phyloP scores from a whole-genome alignment of 1,284 basidiomycete genomes.

The Blastosporella zonata region DNA sequence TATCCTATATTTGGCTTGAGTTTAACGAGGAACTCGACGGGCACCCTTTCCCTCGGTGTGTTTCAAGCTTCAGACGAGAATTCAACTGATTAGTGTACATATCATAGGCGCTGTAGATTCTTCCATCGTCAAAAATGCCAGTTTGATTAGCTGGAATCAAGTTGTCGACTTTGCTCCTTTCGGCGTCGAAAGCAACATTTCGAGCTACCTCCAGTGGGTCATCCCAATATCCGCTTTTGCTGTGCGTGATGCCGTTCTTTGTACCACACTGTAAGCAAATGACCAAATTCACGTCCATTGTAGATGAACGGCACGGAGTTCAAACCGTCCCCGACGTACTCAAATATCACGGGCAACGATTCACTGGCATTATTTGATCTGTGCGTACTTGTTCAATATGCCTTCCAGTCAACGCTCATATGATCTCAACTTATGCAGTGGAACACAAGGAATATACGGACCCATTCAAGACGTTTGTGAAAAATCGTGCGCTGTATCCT shows the following conservation, averaged over 20 bases:
- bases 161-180: slow-evolving; percentile 72
- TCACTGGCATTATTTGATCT: slow-evolving; percentile 79
- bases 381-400: slow-evolving; percentile 36
- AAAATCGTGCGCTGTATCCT: background rate
- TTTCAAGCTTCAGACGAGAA: background rate
- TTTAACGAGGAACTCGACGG: slow-evolving; percentile 54
- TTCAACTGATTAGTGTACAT: background rate
- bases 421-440: slow-evolving; percentile 40
- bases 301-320: slow-evolving; percentile 64
- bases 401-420: slow-evolving; percentile 2
- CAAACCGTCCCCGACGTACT: slow-evolving; percentile 65
- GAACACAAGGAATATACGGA: slow-evolving; percentile 76
- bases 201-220: slow-evolving; percentile 82
- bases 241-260: slow-evolving; percentile 34
- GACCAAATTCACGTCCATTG: slow-evolving; percentile 6
- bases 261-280: background rate
- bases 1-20: slow-evolving; percentile 74
- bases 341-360: slow-evolving; percentile 48
- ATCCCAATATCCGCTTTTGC: slow-evolving; percentile 61
- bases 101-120: slow-evolving; percentile 66
- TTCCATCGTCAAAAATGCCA: slow-evolving; percentile 58
- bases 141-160: slow-evolving; percentile 65
- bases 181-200: slow-evolving; percentile 48
- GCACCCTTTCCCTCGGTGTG: slow-evolving; percentile 63
- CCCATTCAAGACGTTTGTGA: slow-evolving; percentile 72